Conservation (phyloP, 768 basidiomycete species). For the Suillus sp. region DNA sequence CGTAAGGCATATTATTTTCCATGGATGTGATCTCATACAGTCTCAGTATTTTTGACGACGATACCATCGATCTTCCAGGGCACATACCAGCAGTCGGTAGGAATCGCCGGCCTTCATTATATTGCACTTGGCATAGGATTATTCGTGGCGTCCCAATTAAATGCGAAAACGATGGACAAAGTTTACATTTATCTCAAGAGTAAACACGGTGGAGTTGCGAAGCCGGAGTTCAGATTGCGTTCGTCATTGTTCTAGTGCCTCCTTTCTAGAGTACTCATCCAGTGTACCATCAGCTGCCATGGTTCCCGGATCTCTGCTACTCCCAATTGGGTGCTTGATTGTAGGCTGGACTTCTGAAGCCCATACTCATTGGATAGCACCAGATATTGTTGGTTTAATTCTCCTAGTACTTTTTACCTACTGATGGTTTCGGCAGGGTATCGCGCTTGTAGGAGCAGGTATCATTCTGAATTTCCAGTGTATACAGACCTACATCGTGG, state of each 20-base stretch:
- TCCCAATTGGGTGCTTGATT: conserved; percentile 71
- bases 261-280: conserved; percentile 11
- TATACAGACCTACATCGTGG: conserved; percentile 70
- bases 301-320: conserved; percentile 56
- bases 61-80: conserved; percentile 60
- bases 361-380: conserved; percentile 66
- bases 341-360: conserved; percentile 69
- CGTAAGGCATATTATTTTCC: conserved; percentile 36
- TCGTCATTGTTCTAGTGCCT: conserved; percentile 15
- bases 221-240: conserved; percentile 58
- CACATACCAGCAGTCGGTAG: conserved; percentile 51
- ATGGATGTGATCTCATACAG: neutral
- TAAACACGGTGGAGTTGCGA: conserved; percentile 55
- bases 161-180: conserved; percentile 57
- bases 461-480: conserved; percentile 61
- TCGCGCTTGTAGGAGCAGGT: conserved; percentile 56
- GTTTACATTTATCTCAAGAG: conserved; percentile 53
- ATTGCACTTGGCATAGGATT: conserved; percentile 71
- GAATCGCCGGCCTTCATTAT: conserved; percentile 37
- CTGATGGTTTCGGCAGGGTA: conserved; percentile 44
- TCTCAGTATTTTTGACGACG: conserved; percentile 66
- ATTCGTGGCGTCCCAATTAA: conserved; percentile 49
- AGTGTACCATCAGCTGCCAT: conserved; percentile 47
- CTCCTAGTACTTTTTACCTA: neutral
- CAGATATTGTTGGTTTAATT: conserved; percentile 55